phyloP scores from a whole-genome alignment of 352 stramenopile genomes.

The Phytophthora pseudosyringae region DNA sequence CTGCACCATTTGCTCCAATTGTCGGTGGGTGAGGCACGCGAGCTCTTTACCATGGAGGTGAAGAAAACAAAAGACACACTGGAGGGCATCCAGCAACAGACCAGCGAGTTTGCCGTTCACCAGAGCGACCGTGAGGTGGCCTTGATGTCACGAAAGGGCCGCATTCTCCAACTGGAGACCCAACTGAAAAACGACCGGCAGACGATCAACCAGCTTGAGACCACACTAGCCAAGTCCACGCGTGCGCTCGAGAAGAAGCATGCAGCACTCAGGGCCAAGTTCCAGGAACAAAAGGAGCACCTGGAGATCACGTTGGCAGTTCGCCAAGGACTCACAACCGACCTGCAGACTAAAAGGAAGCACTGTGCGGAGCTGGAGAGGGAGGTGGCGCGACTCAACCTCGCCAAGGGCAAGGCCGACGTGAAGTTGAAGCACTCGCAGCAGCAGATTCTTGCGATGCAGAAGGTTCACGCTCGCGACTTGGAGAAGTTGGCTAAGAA shows the following conservation, averaged over 20 bases:
- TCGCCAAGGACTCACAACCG: conserved; percentile 55
- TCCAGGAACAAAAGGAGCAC: conserved; percentile 62
- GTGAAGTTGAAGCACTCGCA: conserved; percentile 46
- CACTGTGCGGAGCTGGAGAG: conserved; percentile 51
- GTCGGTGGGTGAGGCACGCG: conserved; percentile 24
- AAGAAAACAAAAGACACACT: conserved; percentile 45
- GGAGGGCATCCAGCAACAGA: conserved; percentile 42
- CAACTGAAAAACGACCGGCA: conserved; percentile 62
- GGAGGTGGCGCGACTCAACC: conserved; percentile 21
- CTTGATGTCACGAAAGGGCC: conserved; percentile 54
- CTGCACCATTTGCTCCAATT: conserved; percentile 30
- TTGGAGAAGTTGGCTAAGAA: conserved; percentile 39
- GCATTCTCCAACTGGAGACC: conserved; percentile 61
- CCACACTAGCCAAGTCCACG: conserved; percentile 45
- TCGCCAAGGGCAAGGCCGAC: conserved; percentile 30
- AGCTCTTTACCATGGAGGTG: conserved; percentile 29
- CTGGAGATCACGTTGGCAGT: conserved; percentile 68
- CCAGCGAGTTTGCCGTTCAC: conserved; percentile 51
- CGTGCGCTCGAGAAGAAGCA: conserved; percentile 45
- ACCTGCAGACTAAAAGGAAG: conserved; percentile 60
- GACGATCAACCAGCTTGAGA: conserved; percentile 52
- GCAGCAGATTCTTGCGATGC: conserved; percentile 64
- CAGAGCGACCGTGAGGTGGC: conserved; percentile 54
- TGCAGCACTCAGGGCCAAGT: conserved; percentile 38
- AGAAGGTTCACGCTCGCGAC: conserved; percentile 55